phyloP scores from a whole-genome alignment of 164 flowering plant genomes.

The Macadamia integrifolia region DNA sequence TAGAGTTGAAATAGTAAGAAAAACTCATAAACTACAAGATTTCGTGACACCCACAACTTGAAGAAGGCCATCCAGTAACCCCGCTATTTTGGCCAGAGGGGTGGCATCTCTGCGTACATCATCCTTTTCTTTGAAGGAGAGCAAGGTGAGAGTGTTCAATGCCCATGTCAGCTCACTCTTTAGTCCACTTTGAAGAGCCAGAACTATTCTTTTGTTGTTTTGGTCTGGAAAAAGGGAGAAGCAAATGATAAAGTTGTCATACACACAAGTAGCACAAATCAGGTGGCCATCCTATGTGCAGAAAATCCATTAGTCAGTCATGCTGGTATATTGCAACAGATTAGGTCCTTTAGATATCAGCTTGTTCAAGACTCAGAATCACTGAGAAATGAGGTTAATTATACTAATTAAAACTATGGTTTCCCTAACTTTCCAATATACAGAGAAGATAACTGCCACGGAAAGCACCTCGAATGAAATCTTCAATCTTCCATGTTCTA shows the following conservation, averaged over 20 bases:
- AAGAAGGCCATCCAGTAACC: conserved; percentile 92
- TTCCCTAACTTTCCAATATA: no score
- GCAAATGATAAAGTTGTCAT: neutral
- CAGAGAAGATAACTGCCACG: no score
- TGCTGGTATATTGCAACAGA: neutral
- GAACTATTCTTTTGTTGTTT: conserved; percentile 82
- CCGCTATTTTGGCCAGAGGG: conserved; percentile 87
- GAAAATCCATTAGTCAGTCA: neutral
- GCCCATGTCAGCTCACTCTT: conserved; percentile 99
- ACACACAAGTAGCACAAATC: neutral
- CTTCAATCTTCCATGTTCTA: no score
- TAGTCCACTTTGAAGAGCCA: conserved; percentile 95
- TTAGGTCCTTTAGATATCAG: neutral
- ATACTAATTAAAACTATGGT: no score
- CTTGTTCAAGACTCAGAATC: neutral
- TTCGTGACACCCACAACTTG: conserved; percentile 69
- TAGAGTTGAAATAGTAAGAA: neutral
- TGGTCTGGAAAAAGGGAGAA: conserved; percentile 50
- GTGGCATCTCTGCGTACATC: conserved; percentile 87
- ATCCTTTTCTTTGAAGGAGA: conserved; percentile 97
- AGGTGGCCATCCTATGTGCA: neutral
- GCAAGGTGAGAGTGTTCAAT: conserved; percentile 81
- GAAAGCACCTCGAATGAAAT: no score
- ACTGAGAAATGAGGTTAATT: neutral
- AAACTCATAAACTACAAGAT: neutral